Conservation (phyloP, 495 filamentous ascomycete species). For the Aspergillus campestris region DNA sequence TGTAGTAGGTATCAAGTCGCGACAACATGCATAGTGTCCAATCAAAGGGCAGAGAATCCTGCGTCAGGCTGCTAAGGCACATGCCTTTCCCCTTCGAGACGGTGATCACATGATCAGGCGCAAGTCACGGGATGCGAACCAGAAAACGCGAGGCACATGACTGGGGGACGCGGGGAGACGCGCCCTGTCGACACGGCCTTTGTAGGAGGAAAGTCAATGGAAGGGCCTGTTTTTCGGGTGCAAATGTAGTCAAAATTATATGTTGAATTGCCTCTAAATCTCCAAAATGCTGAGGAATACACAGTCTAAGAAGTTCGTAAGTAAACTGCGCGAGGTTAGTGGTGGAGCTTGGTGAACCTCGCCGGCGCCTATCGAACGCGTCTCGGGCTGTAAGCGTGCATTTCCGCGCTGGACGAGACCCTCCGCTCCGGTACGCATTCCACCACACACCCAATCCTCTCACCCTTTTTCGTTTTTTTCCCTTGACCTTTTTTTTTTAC, state of each 20-base stretch:
- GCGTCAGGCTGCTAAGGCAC: conserved; percentile 4
- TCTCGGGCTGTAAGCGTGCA: conserved; percentile 42
- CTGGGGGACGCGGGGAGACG: conserved; percentile 12
- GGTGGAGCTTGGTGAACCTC: conserved; percentile 26
- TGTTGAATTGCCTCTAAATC: neutral
- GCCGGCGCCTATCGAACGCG: conserved; percentile 41
- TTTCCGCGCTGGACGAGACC: conserved; percentile 38
- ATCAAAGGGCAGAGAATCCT: conserved; percentile 7
- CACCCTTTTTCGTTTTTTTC: conserved; percentile 27
- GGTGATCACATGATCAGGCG: conserved; percentile 13
- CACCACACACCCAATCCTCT: conserved; percentile 27
- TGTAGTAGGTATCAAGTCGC: neutral
- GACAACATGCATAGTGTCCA: neutral
- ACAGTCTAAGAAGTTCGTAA: conserved; percentile 10
- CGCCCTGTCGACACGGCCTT: neutral
- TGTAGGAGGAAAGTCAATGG: neutral
- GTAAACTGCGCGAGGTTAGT: conserved; percentile 14
- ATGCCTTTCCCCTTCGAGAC: conserved; percentile 7
- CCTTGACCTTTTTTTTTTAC: conserved; percentile 12
- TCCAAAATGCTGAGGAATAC: conserved; percentile 6
- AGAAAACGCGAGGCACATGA: conserved; percentile 13
- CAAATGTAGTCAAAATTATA: neutral
- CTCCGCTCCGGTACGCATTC: conserved; percentile 32
- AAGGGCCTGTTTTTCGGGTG: neutral
- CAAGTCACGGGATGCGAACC: conserved; percentile 17